Evolutionary conservation across 176 grass and related monocot genomes (phyloP), one percentile per base, ranked within the genome.

Genomic region (Secale cereale): DNA sequence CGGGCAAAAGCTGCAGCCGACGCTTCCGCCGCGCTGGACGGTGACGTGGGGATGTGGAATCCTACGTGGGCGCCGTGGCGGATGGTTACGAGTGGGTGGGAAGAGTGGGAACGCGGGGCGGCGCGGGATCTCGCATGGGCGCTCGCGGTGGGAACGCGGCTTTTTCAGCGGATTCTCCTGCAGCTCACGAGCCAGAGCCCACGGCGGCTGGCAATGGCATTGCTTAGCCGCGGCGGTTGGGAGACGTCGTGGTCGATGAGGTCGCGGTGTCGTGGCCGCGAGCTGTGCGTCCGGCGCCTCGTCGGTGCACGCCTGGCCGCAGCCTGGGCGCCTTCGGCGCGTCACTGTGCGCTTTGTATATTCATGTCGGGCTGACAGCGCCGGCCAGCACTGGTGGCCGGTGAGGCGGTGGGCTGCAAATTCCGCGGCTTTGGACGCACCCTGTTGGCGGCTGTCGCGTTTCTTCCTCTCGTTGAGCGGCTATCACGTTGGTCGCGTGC

Each of bases 61-160:
- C 80, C 88, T 19, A 81, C 88, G 88, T 90, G 88, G 88, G 82
- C 65, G 19, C 39, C 65, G 56, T 54, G 65, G 22, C 82, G 79
- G 84, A 74, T 10, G 22, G 63, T 0, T 16, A 1, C 50, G 22
- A 60, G 50, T 25, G 78, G 71, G 28, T 29, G 35, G 56, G 74
- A 30, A 0, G 7, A 65, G 85, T 48, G 85, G 67, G 67, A 90
- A 90, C 85, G 84, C 89, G 84, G 88, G 5, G 41, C 3, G 8
- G 45, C 43, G 79, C 65, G 70, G 76, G 75, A 83, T 87, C 80
- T 87, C 65, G 17, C 6, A 43, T 8, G 8, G 80, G 10, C 43
- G 74, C 16, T 35, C 43, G 59, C 63, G 8, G 81, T 90, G 85
- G 85, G 89, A 87, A 91, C 85, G 81, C 85, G 81, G 69, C 76